A percentile compares a stretch with the other conserved stretches of the same genome.
Conservation (phyloP, 805 yeast species). For the Zygoascus tannicola region DNA sequence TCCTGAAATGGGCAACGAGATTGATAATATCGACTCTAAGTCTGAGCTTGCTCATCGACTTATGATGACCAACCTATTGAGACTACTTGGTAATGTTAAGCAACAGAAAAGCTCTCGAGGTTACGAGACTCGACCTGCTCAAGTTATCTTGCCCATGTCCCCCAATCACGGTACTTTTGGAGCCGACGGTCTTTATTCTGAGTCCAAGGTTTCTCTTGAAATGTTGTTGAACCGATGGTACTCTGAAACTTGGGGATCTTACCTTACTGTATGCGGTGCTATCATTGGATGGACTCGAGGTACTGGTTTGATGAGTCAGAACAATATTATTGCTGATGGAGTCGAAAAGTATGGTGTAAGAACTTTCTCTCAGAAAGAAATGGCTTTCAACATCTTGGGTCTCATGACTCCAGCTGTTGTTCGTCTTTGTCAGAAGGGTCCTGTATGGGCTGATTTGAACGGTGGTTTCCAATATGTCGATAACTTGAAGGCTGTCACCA, state of each 20-base stretch:
- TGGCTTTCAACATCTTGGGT: conserved; percentile 98
- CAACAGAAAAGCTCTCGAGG: conserved; percentile 65
- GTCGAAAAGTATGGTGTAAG: conserved; percentile 93
- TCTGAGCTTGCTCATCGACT: conserved; percentile 98
- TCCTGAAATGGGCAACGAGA: conserved; percentile 96
- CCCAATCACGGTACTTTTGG: conserved; percentile 99
- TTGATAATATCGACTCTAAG: conserved; percentile 85
- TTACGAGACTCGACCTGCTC: conserved; percentile 94
- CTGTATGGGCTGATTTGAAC: conserved; percentile 95
- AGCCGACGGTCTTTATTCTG: conserved; percentile 96
- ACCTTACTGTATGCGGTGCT: conserved; percentile 95
- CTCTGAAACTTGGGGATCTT: conserved; percentile 93
- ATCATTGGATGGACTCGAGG: conserved; percentile 99
- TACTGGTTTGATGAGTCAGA: conserved; percentile 96
- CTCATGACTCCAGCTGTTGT: conserved; percentile 79
- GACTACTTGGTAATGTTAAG: conserved; percentile 88
- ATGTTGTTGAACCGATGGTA: conserved; percentile 98
- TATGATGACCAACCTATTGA: conserved; percentile 90
- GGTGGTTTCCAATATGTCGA: conserved; percentile 96
- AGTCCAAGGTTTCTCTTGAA: conserved; percentile 90
- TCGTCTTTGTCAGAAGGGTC: conserved; percentile 81
- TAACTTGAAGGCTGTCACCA: conserved; percentile 81
- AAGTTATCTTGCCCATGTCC: conserved; percentile 89
- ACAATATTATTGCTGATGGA: conserved; percentile 96
- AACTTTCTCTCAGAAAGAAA: conserved; percentile 96